Evolutionary conservation across 2,329 filamentous ascomycete genomes (phyloP).

Genomic region (Calonectria hongkongensis): DNA sequence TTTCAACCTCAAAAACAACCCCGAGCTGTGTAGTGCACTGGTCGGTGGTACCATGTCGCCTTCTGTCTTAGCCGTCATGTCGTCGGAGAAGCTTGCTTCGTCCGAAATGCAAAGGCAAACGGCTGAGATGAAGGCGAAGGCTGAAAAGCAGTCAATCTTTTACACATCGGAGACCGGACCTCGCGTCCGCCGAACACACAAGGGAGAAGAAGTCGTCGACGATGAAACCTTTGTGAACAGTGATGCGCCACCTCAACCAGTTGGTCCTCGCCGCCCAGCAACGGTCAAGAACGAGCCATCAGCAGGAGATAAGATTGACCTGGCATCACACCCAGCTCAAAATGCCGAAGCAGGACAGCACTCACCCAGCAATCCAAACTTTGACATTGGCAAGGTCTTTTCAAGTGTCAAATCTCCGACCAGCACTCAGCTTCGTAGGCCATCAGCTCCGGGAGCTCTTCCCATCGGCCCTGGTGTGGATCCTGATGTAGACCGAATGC

Average conservation of each 20-base stretch:
- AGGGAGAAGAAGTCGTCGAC: conserved; percentile 93
- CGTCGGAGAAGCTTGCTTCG: conserved; percentile 91
- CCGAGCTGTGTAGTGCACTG: conserved; percentile 84
- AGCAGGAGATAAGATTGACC: conserved; percentile 49
- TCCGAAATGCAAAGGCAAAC: conserved; percentile 89
- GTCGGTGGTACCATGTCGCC: conserved; percentile 83
- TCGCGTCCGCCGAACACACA: conserved; percentile 91
- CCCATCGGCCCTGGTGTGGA: conserved; percentile 81
- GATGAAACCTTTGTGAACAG: conserved; percentile 75
- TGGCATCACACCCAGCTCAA: conserved; percentile 58
- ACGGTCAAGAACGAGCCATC: conserved; percentile 61
- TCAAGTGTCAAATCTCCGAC: conserved; percentile 87
- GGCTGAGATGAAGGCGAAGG: conserved; percentile 84
- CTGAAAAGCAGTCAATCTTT: conserved; percentile 89
- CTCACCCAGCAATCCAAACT: conserved; percentile 76
- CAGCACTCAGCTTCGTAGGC: conserved; percentile 66
- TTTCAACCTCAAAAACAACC: conserved; percentile 93
- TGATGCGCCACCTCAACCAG: conserved; percentile 58
- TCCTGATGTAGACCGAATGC: conserved; percentile 90
- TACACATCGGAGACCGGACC: conserved; percentile 83
- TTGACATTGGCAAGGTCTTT: conserved; percentile 91
- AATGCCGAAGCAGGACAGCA: conserved; percentile 70
- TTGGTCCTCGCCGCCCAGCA: conserved; percentile 48
- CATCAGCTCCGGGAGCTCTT: conserved; percentile 67
- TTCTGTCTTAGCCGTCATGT: conserved; percentile 89